Percentiles rank a stretch among this genome's conserved stretches.
phyloP scores from a whole-genome alignment of 1,139 yeast genomes.

The Blastobotrys raffinosifermentans region DNA sequence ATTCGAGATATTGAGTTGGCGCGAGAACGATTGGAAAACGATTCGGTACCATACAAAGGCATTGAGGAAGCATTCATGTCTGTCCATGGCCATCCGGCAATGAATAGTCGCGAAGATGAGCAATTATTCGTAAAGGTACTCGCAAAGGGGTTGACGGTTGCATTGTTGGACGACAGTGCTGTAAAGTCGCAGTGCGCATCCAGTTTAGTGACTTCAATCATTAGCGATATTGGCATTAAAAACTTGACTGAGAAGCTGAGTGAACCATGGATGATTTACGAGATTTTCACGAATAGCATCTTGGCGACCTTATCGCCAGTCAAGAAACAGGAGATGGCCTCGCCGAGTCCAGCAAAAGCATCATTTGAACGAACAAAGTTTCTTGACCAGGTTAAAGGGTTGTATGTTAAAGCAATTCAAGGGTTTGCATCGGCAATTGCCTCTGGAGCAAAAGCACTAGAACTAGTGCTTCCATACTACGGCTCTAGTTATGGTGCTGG shows the following conservation, averaged over 20 bases:
- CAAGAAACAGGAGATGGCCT: conserved; percentile 1
- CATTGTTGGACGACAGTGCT: conserved; percentile 39
- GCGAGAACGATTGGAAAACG: conserved; percentile 16
- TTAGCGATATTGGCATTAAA: conserved; percentile 39
- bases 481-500: conserved; percentile 7
- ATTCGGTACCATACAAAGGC: conserved; percentile 25
- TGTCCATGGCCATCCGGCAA: conserved; percentile 47
- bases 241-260: conserved; percentile 39
- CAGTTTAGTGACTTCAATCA: conserved; percentile 35
- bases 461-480: conserved; percentile 20
- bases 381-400: conserved; percentile 14
- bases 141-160: conserved; percentile 31
- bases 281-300: conserved; percentile 33
- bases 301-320: conserved; percentile 10
- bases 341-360: conserved; percentile 3
- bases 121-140: conserved; percentile 34
- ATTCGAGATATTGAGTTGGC: conserved; percentile 27
- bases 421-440: conserved; percentile 14
- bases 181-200: conserved; percentile 35
- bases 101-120: conserved; percentile 24
- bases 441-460: conserved; percentile 18
- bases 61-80: conserved; percentile 33
- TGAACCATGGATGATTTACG: conserved; percentile 43
- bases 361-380: conserved; percentile 3
- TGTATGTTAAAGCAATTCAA: conserved; percentile 13